Evolutionary conservation across 805 yeast species (phyloP).

Genomic region (Candida hungchunana): DNA sequence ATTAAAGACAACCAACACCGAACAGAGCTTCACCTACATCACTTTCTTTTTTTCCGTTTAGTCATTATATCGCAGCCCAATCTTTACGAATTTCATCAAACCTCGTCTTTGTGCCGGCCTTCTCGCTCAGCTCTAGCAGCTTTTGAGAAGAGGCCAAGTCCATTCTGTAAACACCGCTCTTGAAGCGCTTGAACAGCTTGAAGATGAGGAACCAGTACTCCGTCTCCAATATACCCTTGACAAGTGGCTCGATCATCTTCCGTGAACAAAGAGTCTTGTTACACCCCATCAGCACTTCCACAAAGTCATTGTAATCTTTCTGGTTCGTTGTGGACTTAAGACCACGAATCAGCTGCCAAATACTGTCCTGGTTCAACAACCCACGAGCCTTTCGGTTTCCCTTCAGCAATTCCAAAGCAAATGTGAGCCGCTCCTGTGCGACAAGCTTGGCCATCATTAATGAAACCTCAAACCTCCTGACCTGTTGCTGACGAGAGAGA

Average conservation of each 20-base stretch:
- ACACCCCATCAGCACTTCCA: constrained; percentile 3
- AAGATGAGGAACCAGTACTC: constrained; percentile 17
- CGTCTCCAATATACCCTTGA: constrained; percentile 5
- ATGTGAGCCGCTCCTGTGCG: constrained; percentile 2
- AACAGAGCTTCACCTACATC: no score
- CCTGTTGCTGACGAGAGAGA: not conserved
- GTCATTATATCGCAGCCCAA: no score
- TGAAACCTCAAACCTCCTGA: constrained; percentile 17
- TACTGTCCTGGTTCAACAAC: constrained; percentile 9
- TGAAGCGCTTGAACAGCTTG: constrained; percentile 1
- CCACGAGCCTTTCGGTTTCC: constrained; percentile 1
- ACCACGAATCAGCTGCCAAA: constrained; percentile 11
- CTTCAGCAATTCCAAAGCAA: constrained; percentile 6
- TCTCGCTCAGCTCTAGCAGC: not conserved
- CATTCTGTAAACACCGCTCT: not conserved
- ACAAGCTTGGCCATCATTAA: constrained; percentile 12
- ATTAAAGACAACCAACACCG: no score
- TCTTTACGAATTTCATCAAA: not conserved
- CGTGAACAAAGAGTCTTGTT: not conserved
- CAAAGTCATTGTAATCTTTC: constrained; percentile 1
- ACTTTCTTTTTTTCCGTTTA: no score
- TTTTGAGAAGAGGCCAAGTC: not conserved
- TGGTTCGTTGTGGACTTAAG: not conserved
- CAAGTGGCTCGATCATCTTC: constrained; percentile 2
- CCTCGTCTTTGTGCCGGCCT: not conserved